Evolutionary conservation across 202 grass and related monocot species (phyloP).

Genomic region (Dendrocalamus latiflorus): DNA sequence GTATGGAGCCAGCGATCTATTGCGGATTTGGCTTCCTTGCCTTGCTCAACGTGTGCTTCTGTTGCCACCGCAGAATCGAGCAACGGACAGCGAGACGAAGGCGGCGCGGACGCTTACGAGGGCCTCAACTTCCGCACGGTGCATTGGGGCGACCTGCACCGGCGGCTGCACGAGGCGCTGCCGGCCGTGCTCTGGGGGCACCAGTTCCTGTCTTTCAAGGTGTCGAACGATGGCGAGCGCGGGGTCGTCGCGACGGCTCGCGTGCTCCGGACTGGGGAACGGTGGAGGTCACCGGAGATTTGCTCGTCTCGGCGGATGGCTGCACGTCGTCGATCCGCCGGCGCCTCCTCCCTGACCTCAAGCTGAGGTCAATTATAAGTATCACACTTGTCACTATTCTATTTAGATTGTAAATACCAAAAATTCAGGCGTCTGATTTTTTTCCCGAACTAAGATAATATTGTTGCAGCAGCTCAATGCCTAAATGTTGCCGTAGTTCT

Average conservation of each 20-base stretch:
- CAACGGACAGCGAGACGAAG: no score
- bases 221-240: not conserved
- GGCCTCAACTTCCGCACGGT: slow-evolving; percentile 58
- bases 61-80: no score
- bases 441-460: not conserved
- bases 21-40: no score
- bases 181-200: slow-evolving; percentile 66
- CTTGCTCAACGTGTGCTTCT: no score
- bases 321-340: slow-evolving; percentile 64
- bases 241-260: not conserved
- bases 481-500: no score
- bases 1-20: no score
- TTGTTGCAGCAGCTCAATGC: not conserved
- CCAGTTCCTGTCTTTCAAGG: slow-evolving; percentile 68
- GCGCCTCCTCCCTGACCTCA: slow-evolving; percentile 61
- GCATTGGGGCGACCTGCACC: slow-evolving; percentile 82
- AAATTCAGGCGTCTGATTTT: not conserved
- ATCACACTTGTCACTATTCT: not conserved
- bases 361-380: slow-evolving; percentile 40
- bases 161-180: slow-evolving; percentile 46
- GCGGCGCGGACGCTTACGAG: slow-evolving; percentile 33
- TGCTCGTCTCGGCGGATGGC: slow-evolving; percentile 76
- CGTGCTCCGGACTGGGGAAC: slow-evolving; percentile 38
- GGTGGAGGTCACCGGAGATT: slow-evolving; percentile 49
- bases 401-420: not conserved